Evolutionary conservation across 2,329 filamentous ascomycete species (phyloP).

Genomic region (Talaromyces sp.): DNA sequence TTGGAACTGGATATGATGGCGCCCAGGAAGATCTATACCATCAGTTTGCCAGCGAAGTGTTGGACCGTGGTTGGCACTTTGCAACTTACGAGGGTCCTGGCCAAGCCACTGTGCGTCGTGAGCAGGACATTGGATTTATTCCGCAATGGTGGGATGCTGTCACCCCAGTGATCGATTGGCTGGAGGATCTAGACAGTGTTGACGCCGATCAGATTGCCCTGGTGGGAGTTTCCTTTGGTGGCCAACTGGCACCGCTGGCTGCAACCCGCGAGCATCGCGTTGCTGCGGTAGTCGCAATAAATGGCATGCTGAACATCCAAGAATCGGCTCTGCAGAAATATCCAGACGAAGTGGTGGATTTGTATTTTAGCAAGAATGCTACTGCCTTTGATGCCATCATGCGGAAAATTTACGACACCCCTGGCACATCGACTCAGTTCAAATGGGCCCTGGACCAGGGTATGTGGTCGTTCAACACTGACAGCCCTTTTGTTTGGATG

Average conservation of each 20-base stretch:
- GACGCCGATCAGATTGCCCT: conserved; percentile 24
- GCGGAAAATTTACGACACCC: background rate
- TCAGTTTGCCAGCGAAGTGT: conserved; percentile 24
- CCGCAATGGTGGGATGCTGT: conserved; percentile 40
- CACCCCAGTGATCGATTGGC: conserved; percentile 37
- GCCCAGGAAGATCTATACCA: conserved; percentile 43
- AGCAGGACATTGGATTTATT: conserved; percentile 42
- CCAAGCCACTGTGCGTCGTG: conserved; percentile 36
- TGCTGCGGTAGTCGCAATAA: conserved; percentile 33
- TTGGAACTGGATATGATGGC: conserved; percentile 39
- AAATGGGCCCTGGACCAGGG: conserved; percentile 31
- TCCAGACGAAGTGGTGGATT: conserved; percentile 9
- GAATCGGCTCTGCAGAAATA: conserved; percentile 1
- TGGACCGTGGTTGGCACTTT: conserved; percentile 40
- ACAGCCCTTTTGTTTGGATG: conserved; percentile 24
- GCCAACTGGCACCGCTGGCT: conserved; percentile 35
- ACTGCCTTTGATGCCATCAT: conserved; percentile 11
- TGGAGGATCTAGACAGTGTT: conserved; percentile 3
- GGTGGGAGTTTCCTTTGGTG: conserved; percentile 40
- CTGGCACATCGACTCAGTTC: conserved; percentile 11
- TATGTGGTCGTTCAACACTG: conserved; percentile 26
- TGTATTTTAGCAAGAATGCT: conserved; percentile 13
- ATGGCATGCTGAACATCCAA: conserved; percentile 32
- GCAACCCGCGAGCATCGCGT: conserved; percentile 42
- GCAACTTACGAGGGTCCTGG: conserved; percentile 46